phyloP scores from a whole-genome alignment of 148 eudicot genomes.

The Nepenthes gracilis region DNA sequence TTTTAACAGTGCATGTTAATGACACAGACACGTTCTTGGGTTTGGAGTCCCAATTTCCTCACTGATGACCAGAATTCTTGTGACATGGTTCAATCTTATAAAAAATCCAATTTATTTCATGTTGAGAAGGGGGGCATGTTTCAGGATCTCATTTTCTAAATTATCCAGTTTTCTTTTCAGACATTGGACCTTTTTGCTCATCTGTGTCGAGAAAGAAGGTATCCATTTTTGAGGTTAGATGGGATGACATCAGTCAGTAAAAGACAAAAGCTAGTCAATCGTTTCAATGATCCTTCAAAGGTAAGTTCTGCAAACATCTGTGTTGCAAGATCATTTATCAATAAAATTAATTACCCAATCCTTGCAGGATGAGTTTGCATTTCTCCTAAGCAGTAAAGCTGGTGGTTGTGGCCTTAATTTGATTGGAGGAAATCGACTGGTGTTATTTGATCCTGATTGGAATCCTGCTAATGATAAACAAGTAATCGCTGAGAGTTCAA shows the following conservation, averaged over 20 bases:
- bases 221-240: slow-evolving; percentile 90
- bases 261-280: slow-evolving; percentile 91
- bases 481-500: slow-evolving; percentile 26
- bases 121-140: not conserved
- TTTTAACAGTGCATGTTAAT: too few species aligned
- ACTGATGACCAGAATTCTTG: not conserved
- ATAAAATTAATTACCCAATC: slow-evolving; percentile 8
- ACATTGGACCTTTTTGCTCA: slow-evolving; percentile 97
- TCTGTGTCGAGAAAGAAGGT: slow-evolving; percentile 95
- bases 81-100: not conserved
- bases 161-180: slow-evolving; percentile 22
- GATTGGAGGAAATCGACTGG: slow-evolving; percentile 95
- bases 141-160: not conserved
- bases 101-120: not conserved
- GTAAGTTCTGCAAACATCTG: slow-evolving; percentile 20
- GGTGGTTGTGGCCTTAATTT: slow-evolving; percentile 99
- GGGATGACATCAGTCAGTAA: slow-evolving; percentile 86
- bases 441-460: slow-evolving; percentile 99
- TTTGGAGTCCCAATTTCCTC: not conserved
- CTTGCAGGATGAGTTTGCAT: slow-evolving; percentile 96
- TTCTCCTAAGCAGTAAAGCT: slow-evolving; percentile 99
- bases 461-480: slow-evolving; percentile 99
- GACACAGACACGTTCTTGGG: too few species aligned
- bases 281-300: slow-evolving; percentile 89
- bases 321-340: slow-evolving; percentile 1